Percentiles rank a stretch among this genome's conserved stretches.
Conservation (phyloP, 768 basidiomycete genomes). For the Favolaschia claudopus region DNA sequence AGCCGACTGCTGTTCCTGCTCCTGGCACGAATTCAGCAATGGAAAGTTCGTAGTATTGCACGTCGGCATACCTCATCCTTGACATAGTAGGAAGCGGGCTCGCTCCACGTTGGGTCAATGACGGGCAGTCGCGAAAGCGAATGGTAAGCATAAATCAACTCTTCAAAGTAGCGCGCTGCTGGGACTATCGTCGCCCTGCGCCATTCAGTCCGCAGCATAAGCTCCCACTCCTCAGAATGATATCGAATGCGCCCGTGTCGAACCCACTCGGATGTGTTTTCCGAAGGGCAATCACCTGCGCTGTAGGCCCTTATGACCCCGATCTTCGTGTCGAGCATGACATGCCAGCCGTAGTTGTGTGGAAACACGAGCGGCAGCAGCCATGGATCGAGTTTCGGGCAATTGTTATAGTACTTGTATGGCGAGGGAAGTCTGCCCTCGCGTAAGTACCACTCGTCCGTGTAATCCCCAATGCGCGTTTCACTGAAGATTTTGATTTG, state of each 20-base stretch:
- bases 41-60: no score
- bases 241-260: constrained; percentile 5
- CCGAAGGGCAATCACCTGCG: not conserved
- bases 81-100: not conserved
- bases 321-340: constrained; percentile 23
- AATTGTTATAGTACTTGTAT: constrained; percentile 1
- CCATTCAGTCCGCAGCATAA: not conserved
- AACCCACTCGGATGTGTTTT: constrained; percentile 8
- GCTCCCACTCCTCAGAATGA: not conserved
- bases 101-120: not conserved
- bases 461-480: constrained; percentile 13
- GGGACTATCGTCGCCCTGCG: constrained; percentile 13
- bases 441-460: not conserved
- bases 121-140: constrained; percentile 16
- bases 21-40: not conserved
- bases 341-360: constrained; percentile 7
- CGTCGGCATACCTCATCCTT: not conserved
- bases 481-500: not conserved
- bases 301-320: constrained; percentile 12
- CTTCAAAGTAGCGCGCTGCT: constrained; percentile 8
- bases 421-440: constrained; percentile 14
- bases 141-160: constrained; percentile 15
- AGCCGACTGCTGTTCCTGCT: not conserved
- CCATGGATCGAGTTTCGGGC: constrained; percentile 18
- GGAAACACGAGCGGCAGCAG: constrained; percentile 16